Evolutionary conservation across 352 stramenopile species (phyloP), one percentile per base, ranked within the genome.

Genomic region (Globisporangium cystogenes): DNA sequence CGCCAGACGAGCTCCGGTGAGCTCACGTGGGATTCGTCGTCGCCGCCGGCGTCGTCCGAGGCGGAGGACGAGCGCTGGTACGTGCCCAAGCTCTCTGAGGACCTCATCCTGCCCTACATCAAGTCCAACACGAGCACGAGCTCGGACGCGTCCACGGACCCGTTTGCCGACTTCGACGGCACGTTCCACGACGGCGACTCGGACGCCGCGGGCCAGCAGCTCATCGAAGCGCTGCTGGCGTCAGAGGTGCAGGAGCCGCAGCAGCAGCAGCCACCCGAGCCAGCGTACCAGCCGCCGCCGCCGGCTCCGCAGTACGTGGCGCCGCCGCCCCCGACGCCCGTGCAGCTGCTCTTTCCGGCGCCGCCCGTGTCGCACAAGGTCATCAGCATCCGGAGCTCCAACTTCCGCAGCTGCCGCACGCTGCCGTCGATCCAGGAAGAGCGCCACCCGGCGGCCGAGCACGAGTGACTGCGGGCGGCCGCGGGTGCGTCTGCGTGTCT

Each of bases 351-450:
- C 33, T 24, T 59, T 11, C 51, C 43, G 23, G 39, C 35, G 46
- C 53, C 58, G 20, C 46, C 53, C 0, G 53, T 50, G 20, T 72
- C 67, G 37, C 48, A 60, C 21, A 86, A 86, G 26, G 27, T 86
- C 43, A 76, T 86, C 23, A 86, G 56, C 51, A 67, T 86, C 51
- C 75, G 75, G 37, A 84, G 72, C 55, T 62, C 57, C 18, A 72
- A 67, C 51, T 56, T 76, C 21, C 55, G 57, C 21, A 65, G 63
- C n/a, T 59, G 26, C 23, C 57, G 53, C 16, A 59, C 61, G 36
- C 53, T 80, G n/a, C 59, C 63, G 29, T 69, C 70, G 37, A 80
- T 80, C 46, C 61, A 72, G 55, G 70, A 80, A 45, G 54, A 60
- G 46, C 54, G 39, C 29, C 29, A 49, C 5, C 29, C 52, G 7